Percentiles rank a stretch among this genome's conserved stretches.
Evolutionary conservation across 257 asterid species (phyloP).

Genomic region (Marsdenia floribunda): DNA sequence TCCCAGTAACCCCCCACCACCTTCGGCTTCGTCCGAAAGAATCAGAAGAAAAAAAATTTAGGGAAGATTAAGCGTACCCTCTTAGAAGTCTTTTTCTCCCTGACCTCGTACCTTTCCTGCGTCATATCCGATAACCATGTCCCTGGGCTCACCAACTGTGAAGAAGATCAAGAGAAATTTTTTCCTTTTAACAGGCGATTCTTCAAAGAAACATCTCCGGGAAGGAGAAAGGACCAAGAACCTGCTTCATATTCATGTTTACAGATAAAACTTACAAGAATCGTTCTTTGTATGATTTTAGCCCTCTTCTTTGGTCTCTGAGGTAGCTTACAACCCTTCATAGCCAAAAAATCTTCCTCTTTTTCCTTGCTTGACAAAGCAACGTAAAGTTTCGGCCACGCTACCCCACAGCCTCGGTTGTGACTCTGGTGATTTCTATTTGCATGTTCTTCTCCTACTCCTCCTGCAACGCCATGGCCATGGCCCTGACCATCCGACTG

Average conservation of each 20-base stretch:
- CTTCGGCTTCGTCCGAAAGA: background rate
- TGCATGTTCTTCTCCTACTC: conserved; percentile 9
- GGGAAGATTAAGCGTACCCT: conserved; percentile 16
- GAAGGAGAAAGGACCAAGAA: background rate
- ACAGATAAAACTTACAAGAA: conserved; percentile 30
- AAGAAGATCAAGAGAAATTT: background rate
- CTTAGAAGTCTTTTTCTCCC: conserved; percentile 37
- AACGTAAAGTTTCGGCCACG: conserved; percentile 32
- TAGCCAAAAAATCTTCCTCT: conserved; percentile 47
- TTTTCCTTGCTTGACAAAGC: conserved; percentile 33
- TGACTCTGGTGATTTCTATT: background rate
- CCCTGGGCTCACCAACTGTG: conserved; percentile 42
- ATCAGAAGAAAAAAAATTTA: background rate
- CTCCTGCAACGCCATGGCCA: background rate
- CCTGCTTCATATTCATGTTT: background rate
- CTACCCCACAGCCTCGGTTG: conserved; percentile 8
- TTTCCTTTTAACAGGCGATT: background rate
- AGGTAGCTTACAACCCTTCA: conserved; percentile 49
- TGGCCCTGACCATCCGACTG: conserved; percentile 6
- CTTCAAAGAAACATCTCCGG: background rate
- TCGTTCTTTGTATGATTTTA: conserved; percentile 42
- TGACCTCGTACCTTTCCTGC: conserved; percentile 37
- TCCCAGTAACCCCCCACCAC: background rate
- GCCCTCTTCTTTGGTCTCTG: conserved; percentile 48
- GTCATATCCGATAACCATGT: conserved; percentile 39